Evolutionary conservation across 1,284 basidiomycete genomes (phyloP).

Genomic region (Abortiporus biennis): DNA sequence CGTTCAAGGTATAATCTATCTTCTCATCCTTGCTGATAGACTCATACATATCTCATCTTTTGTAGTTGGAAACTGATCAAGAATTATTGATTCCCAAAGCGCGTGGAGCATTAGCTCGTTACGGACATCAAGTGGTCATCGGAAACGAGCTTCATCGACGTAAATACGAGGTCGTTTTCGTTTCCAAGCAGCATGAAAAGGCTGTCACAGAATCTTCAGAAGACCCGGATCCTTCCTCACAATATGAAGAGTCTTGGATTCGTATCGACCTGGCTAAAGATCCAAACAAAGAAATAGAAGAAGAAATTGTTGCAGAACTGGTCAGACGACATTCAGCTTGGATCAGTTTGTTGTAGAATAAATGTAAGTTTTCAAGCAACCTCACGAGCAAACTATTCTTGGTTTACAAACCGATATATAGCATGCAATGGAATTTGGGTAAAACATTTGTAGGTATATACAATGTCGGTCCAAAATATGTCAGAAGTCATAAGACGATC

Average conservation of each 20-base stretch:
- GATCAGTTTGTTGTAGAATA: no score
- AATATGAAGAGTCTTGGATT: constrained; percentile 70
- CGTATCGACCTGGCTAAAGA: constrained; percentile 46
- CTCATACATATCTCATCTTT: neutral
- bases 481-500: no score
- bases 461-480: no score
- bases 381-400: no score
- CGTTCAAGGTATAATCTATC: constrained; percentile 76
- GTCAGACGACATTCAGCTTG: constrained; percentile 71
- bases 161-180: constrained; percentile 91
- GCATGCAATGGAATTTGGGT: no score
- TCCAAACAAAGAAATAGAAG: constrained; percentile 81
- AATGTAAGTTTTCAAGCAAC: no score
- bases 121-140: constrained; percentile 96
- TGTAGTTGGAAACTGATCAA: constrained; percentile 91
- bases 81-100: constrained; percentile 88
- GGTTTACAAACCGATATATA: no score
- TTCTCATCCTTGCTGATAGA: constrained; percentile 7
- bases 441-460: no score
- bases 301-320: constrained; percentile 81
- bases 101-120: constrained; percentile 79
- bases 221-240: constrained; percentile 7
- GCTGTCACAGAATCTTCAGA: constrained; percentile 11
- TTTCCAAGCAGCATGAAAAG: constrained; percentile 35
- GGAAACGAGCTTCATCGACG: constrained; percentile 89